Percentiles rank a stretch among this genome's conserved stretches.
phyloP scores from a whole-genome alignment of 2,329 filamentous ascomycete genomes.

The Ophiostoma fasciatum region DNA sequence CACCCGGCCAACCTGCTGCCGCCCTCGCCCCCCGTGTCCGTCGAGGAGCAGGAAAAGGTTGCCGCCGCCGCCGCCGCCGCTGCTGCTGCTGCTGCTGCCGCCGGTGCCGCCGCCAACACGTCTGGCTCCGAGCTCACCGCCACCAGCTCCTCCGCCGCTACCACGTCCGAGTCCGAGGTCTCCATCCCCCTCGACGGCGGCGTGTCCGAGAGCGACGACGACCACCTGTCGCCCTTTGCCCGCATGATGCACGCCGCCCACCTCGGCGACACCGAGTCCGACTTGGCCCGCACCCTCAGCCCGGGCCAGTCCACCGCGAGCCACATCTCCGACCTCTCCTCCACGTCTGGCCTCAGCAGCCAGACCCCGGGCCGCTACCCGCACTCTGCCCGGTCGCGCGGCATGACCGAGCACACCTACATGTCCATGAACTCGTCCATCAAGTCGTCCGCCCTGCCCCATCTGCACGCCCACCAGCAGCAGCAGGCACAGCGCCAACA shows the following conservation, averaged over 20 bases:
- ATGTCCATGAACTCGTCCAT: conserved; percentile 52
- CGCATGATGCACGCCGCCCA: conserved; percentile 58
- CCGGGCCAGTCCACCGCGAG: conserved; percentile 50
- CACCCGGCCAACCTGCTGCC: conserved; percentile 67
- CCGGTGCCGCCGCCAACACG: background rate
- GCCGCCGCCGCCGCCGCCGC: conserved; percentile 18
- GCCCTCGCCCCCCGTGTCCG: conserved; percentile 68
- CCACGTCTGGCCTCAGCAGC: conserved; percentile 30
- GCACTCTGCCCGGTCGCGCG: conserved; percentile 36
- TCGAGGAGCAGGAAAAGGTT: conserved; percentile 51
- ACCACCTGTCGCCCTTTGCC: conserved; percentile 60
- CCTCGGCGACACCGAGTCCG: conserved; percentile 42
- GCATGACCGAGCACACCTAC: conserved; percentile 48
- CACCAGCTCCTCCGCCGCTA: conserved; percentile 20
- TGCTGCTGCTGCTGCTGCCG: conserved; percentile 12
- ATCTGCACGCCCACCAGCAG: background rate
- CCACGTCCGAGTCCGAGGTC: conserved; percentile 39
- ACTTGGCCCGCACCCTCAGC: conserved; percentile 51
- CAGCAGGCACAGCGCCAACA: background rate
- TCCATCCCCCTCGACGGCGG: conserved; percentile 41
- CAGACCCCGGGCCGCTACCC: conserved; percentile 34
- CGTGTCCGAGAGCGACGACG: conserved; percentile 62
- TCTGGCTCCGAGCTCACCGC: conserved; percentile 1
- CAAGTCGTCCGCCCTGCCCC: conserved; percentile 19
- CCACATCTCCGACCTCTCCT: conserved; percentile 45